Base-by-base conservation (phyloP, 1,284 basidiomycete genomes). In the Fomitopsis pinicola region DNA sequence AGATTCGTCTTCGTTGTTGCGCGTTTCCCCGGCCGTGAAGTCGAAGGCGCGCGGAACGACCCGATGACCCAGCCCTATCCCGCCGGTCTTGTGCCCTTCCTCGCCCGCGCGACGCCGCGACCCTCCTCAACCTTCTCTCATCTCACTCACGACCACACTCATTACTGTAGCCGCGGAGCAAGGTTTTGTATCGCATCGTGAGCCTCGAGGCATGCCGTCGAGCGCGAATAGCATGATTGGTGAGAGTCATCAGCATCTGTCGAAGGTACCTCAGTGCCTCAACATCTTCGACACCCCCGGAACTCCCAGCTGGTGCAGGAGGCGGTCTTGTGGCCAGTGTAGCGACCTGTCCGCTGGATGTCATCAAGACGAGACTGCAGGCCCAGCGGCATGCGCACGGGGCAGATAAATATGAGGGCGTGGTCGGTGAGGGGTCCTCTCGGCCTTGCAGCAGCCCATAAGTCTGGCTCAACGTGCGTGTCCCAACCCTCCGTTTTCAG, bases 281-380 rank as follows among this genome's bases (percentile, higher is more conserved):
- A 62, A 42, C 40, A 40, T 45, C 62, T 22, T 40, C 35, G 56
- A 35, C 38, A 45, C 53, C 14, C 55, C 30, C 28, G 48, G 28
- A 33, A 26, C 38, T 42, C 40, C 9, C 69, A 91, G 91, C 91
- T 77, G 91, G 91, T 65, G 91, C 91, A 64, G 90, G 90, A 58
- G 88, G 91, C 59, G 97, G 97, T 63, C 82, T 99, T 63, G 91
- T 96, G 67, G 91, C 94, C 59, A 94, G 92, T 74, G 83, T 99
- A 66, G 92, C 95, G 62, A 99, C 97, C 9, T 99, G 97, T 75
- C 97, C 97, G 7, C 83, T 99, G 61, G 97, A 99, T 75, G 97
- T 99, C 52, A 84, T 99, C 76, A 99, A 99, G 81, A 99, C 97
- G 0, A 93, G 94, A 67, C 78, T 99, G 50, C 97, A 99, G 78